Evolutionary conservation across 2,329 filamentous ascomycete species (phyloP).

Genomic region (Acephala macrosclerotiorum): DNA sequence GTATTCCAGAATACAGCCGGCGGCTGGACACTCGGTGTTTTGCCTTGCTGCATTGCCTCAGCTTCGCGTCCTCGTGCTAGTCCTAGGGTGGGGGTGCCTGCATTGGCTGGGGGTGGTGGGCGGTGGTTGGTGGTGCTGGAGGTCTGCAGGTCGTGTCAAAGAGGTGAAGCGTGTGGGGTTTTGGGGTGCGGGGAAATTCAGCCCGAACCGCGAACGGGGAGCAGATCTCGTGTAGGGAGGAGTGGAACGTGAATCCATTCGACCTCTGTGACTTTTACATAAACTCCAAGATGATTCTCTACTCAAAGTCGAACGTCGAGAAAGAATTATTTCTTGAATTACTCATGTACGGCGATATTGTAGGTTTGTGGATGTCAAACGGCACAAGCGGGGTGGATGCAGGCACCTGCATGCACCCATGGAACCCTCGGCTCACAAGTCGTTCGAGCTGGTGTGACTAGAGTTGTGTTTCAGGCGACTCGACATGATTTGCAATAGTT

Average conservation of each 20-base stretch:
- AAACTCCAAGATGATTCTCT: too few species aligned
- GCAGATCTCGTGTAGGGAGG: background rate
- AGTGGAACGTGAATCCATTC: background rate
- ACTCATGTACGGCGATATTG: background rate
- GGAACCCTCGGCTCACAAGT: background rate
- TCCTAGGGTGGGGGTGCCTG: conserved; percentile 9
- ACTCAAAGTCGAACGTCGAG: too few species aligned
- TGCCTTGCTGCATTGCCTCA: conserved; percentile 1
- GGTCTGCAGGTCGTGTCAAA: background rate
- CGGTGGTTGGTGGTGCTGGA: background rate
- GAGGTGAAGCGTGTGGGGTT: conserved; percentile 21
- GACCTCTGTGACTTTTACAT: too few species aligned
- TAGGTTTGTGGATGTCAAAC: background rate
- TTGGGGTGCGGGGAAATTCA: conserved; percentile 19
- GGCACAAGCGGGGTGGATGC: background rate
- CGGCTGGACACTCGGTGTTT: conserved; percentile 10
- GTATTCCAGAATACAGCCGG: background rate
- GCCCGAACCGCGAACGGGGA: conserved; percentile 12
- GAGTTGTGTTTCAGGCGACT: background rate
- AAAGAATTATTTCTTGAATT: background rate
- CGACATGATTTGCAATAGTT: background rate
- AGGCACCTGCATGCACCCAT: background rate
- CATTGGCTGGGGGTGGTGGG: background rate
- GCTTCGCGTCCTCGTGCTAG: background rate
- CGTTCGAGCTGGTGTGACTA: background rate